Conservation (phyloP, 169 alveolate species). For the Plasmodium inui region DNA sequence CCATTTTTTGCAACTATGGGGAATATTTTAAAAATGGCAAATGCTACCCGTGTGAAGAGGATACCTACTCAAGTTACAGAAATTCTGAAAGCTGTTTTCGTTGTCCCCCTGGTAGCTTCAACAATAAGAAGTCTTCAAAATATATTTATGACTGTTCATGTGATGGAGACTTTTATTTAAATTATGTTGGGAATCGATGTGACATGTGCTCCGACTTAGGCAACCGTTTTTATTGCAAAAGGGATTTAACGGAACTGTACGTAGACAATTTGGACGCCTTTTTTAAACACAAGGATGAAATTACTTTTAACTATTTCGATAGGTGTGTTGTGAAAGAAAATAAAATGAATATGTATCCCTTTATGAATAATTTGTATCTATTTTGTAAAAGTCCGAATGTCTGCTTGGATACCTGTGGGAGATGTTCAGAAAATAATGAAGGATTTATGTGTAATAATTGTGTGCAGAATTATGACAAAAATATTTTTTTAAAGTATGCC, state of each 20-base stretch:
- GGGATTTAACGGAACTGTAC: constrained; percentile 19
- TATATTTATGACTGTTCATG: constrained; percentile 63
- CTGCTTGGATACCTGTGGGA: constrained; percentile 72
- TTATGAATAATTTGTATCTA: constrained; percentile 62
- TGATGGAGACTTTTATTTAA: constrained; percentile 37
- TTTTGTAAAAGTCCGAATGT: constrained; percentile 46
- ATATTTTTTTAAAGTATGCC: constrained; percentile 66
- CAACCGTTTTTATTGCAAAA: constrained; percentile 35
- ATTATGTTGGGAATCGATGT: constrained; percentile 64
- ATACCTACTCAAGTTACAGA: constrained; percentile 40
- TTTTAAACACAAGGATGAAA: constrained; percentile 26
- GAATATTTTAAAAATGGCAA: constrained; percentile 55
- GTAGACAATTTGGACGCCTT: constrained; percentile 48
- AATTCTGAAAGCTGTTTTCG: constrained; percentile 71
- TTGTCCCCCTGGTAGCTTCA: constrained; percentile 65
- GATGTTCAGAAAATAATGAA: constrained; percentile 34
- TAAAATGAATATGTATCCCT: constrained; percentile 55
- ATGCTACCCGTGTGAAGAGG: constrained; percentile 51
- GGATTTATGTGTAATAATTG: constrained; percentile 73
- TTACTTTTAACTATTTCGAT: constrained; percentile 28
- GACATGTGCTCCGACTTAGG: constrained; percentile 42
- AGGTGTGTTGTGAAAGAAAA: constrained; percentile 30
- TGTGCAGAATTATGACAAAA: constrained; percentile 60
- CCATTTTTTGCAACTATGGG: constrained; percentile 55
- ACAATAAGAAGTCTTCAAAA: constrained; percentile 32